These are phyloP conservation scores for Calycina marina DNA, from an alignment of 2,329 filamentous ascomycete species.

Conservation along the genomic window DNA sequence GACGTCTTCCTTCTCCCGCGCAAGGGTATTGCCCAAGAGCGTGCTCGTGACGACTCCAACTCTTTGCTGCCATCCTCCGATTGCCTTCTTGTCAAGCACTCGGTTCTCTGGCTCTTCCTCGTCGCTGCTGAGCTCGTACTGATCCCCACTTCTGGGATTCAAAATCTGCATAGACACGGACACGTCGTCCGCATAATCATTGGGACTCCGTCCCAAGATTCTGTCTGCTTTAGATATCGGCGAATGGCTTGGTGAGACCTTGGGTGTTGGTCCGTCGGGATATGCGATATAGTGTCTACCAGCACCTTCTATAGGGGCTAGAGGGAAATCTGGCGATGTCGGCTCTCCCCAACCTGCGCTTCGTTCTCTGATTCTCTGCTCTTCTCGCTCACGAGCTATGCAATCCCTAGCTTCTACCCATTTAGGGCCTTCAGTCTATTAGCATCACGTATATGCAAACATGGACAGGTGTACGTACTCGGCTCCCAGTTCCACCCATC, in stretches of 20 bases:
- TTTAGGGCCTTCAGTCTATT: constrained; percentile 28
- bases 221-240: constrained; percentile 23
- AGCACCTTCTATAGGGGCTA: constrained; percentile 11
- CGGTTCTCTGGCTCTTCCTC: constrained; percentile 16
- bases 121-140: constrained; percentile 20
- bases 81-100: constrained; percentile 12
- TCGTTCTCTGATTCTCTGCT: constrained; percentile 47
- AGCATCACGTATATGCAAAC: neutral
- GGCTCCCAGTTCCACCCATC: constrained; percentile 94
- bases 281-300: constrained; percentile 19
- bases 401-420: constrained; percentile 61
- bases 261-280: constrained; percentile 5
- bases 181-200: constrained; percentile 17
- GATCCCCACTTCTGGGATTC: constrained; percentile 14
- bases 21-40: constrained; percentile 20
- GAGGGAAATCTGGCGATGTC: constrained; percentile 7
- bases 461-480: constrained; percentile 27
- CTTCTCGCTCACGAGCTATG: constrained; percentile 40
- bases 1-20: constrained; percentile 18
- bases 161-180: constrained; percentile 20
- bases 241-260: too few relatives aligned
- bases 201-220: constrained; percentile 21
- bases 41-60: constrained; percentile 21
- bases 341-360: constrained; percentile 50
- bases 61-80: constrained; percentile 18